Conservation (phyloP, 495 filamentous ascomycete genomes). For the Xylaria grammica region DNA sequence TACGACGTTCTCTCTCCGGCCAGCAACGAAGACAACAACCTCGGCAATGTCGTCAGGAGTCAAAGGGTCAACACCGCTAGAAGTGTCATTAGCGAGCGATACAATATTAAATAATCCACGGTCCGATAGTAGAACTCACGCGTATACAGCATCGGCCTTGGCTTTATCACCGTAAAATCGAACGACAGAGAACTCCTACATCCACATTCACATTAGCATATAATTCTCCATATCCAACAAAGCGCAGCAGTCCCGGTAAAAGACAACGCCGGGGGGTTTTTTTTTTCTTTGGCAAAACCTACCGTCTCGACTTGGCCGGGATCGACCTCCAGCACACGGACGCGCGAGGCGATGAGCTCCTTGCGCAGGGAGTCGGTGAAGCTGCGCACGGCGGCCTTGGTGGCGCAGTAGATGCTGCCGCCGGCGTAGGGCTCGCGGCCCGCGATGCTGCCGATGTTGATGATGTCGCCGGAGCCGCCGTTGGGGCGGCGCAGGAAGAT, state of each 20-base stretch:
- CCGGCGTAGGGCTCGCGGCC: constrained; percentile 89
- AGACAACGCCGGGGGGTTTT: too few species aligned
- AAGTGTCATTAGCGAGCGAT: constrained; percentile 27
- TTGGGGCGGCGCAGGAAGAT: constrained; percentile 81
- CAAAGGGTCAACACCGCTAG: constrained; percentile 83
- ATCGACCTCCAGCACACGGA: constrained; percentile 90
- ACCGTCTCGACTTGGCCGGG: constrained; percentile 97
- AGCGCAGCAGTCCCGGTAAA: neutral
- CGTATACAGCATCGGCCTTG: constrained; percentile 96
- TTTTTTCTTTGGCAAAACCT: too few species aligned
- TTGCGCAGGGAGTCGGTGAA: constrained; percentile 90
- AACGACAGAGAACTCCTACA: constrained; percentile 88
- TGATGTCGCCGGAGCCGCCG: constrained; percentile 88
- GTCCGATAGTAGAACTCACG: constrained; percentile 58
- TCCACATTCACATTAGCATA: constrained; percentile 20
- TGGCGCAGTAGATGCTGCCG: constrained; percentile 95
- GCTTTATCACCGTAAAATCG: constrained; percentile 90
- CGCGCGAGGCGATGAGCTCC: constrained; percentile 85
- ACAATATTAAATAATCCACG: neutral
- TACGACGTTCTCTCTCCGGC: constrained; percentile 91
- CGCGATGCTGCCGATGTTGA: constrained; percentile 96
- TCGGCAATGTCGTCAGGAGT: constrained; percentile 96
- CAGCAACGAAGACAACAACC: constrained; percentile 87
- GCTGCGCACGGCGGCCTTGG: constrained; percentile 87
- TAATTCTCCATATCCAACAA: neutral